Evolutionary conservation across 495 filamentous ascomycete species (phyloP).

Genomic region (Hypoxylon trugodes): DNA sequence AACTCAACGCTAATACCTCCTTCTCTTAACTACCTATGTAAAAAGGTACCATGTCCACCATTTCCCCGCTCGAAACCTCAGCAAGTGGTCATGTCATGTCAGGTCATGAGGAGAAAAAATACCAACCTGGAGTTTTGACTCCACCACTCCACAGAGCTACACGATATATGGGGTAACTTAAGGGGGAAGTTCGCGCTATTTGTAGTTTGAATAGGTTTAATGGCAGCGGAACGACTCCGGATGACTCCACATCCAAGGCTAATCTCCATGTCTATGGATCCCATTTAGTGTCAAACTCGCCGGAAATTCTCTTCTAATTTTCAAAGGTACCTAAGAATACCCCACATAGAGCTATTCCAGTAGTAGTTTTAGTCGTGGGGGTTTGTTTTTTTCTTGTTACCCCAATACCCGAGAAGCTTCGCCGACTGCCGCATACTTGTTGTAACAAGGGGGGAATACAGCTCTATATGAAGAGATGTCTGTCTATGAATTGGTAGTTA

Average conservation of each 20-base stretch:
- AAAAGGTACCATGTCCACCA: not conserved
- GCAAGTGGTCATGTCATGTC: conserved; percentile 1
- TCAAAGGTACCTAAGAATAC: not conserved
- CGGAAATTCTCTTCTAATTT: conserved; percentile 6
- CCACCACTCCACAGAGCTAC: conserved; percentile 22
- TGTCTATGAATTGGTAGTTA: too few species aligned
- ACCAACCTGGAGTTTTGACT: conserved; percentile 3
- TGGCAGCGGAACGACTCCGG: conserved; percentile 19
- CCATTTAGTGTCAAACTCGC: not conserved
- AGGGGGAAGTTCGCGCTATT: not conserved
- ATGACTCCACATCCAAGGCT: conserved; percentile 15
- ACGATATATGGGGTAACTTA: conserved; percentile 14
- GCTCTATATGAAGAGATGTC: too few species aligned
- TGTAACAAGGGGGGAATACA: not conserved
- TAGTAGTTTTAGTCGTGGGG: conserved; percentile 29
- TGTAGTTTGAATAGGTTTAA: not conserved
- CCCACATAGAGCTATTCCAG: conserved; percentile 22
- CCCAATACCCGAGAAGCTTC: not conserved
- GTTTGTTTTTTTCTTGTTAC: conserved; percentile 18
- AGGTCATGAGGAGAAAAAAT: conserved; percentile 21
- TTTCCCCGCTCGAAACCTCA: conserved; percentile 11
- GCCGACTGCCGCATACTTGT: conserved; percentile 7
- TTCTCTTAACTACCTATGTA: too few species aligned
- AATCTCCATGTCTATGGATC: conserved; percentile 3
- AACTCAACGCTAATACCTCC: too few species aligned